A percentile compares a stretch with the other conserved stretches of the same genome.
Conservation (phyloP, 192 early-diverging fungal genomes). For the Geosiphon pyriformis region DNA sequence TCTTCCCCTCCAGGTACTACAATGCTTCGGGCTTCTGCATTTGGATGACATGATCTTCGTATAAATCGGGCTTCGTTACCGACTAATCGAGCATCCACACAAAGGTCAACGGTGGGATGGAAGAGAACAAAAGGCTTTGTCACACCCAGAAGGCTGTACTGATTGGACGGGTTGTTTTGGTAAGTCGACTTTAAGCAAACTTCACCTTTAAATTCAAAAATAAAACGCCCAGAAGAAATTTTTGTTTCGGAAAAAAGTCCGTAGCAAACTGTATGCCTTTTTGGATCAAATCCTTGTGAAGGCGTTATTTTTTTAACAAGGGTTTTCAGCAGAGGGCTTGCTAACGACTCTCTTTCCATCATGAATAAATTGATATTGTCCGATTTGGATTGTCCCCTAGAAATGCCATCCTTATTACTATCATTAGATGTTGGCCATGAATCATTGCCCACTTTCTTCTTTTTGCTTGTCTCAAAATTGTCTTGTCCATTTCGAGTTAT, state of each 20-base stretch:
- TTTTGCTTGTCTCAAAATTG: conserved; percentile 9
- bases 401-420: neutral
- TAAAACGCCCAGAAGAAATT: conserved; percentile 49
- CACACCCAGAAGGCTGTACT: conserved; percentile 60
- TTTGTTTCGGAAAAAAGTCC: conserved; percentile 60
- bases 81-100: conserved; percentile 61
- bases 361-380: conserved; percentile 28
- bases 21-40: conserved; percentile 58
- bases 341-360: conserved; percentile 39
- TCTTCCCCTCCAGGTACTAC: conserved; percentile 44
- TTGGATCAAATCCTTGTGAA: conserved; percentile 21
- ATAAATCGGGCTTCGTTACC: conserved; percentile 67
- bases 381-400: conserved; percentile 26
- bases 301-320: conserved; percentile 34
- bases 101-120: conserved; percentile 58
- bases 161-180: conserved; percentile 58
- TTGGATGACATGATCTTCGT: conserved; percentile 62
- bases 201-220: conserved; percentile 77
- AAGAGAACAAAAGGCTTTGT: conserved; percentile 60
- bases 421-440: conserved; percentile 17
- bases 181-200: conserved; percentile 60
- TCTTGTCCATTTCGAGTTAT: neutral
- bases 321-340: conserved; percentile 37
- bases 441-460: neutral
- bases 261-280: conserved; percentile 34